A percentile compares a stretch with the other conserved stretches of the same genome.
Conservation (phyloP, 768 basidiomycete genomes). For the Chalciporus chontae region DNA sequence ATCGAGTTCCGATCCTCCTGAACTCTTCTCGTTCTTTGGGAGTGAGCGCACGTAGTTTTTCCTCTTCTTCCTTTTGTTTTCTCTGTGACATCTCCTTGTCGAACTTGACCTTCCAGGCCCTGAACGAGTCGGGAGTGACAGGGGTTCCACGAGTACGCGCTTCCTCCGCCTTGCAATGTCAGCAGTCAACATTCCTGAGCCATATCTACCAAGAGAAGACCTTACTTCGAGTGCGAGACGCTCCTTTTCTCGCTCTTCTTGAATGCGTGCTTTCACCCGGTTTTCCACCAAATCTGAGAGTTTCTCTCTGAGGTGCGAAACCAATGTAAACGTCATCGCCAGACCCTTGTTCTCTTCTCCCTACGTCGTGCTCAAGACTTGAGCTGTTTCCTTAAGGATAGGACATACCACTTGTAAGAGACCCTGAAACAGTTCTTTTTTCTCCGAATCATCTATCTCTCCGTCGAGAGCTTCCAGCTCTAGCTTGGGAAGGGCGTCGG, state of each 20-base stretch:
- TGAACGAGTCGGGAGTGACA: constrained; percentile 81
- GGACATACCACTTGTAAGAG: constrained; percentile 53
- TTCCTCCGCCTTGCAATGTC: constrained; percentile 67
- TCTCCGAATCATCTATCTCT: constrained; percentile 58
- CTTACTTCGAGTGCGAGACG: constrained; percentile 71
- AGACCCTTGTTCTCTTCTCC: constrained; percentile 87
- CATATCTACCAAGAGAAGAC: constrained; percentile 4
- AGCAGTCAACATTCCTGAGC: constrained; percentile 1
- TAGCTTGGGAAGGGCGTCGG: constrained; percentile 76
- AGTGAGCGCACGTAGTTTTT: constrained; percentile 62
- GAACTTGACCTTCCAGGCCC: constrained; percentile 75
- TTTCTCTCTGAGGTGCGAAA: constrained; percentile 79
- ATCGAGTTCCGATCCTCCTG: constrained; percentile 57
- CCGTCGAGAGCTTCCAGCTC: constrained; percentile 62
- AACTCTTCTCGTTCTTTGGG: constrained; percentile 85
- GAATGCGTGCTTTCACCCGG: constrained; percentile 52
- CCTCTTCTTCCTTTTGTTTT: constrained; percentile 74
- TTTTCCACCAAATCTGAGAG: constrained; percentile 59
- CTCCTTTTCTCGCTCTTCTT: constrained; percentile 71
- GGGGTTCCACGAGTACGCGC: constrained; percentile 88
- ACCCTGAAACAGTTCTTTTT: constrained; percentile 50
- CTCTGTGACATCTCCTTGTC: constrained; percentile 60
- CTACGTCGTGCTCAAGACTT: constrained; percentile 33
- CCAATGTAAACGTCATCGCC: constrained; percentile 97
- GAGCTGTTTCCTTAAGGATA: constrained; percentile 4